These are phyloP conservation scores for Mycena olivaceomarginata DNA, from an alignment of 768 basidiomycete species.

Conservation along the genomic window DNA sequence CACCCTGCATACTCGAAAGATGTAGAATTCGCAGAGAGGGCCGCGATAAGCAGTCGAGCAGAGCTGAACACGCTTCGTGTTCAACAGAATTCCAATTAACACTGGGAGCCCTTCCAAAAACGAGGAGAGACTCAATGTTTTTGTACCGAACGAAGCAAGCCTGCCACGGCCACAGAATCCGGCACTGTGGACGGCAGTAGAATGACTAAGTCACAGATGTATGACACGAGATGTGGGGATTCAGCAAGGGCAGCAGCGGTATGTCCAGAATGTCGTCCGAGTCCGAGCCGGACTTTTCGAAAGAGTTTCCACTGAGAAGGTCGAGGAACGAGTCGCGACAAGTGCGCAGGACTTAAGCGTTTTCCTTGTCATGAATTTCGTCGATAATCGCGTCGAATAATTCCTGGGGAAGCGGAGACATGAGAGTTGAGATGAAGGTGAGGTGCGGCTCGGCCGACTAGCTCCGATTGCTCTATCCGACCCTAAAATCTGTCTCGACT, in stretches of 20 bases:
- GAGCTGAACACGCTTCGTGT: background rate
- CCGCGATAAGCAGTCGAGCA: constrained; percentile 10
- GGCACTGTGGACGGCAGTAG: background rate
- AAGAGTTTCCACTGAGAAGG: constrained; percentile 24
- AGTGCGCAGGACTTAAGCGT: constrained; percentile 16
- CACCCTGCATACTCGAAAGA: background rate
- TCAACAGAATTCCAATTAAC: background rate
- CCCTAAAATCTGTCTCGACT: too few relatives aligned
- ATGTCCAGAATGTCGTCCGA: background rate
- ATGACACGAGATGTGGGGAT: constrained; percentile 24
- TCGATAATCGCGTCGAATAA: constrained; percentile 33
- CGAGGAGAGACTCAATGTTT: constrained; percentile 11
- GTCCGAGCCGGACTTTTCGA: background rate
- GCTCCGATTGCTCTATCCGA: too few relatives aligned
- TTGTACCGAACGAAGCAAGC: background rate
- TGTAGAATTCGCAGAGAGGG: background rate
- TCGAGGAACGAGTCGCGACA: constrained; percentile 11
- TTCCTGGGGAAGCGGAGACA: constrained; percentile 15
- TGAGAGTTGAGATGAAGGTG: background rate
- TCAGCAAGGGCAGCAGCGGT: background rate
- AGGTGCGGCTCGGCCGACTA: too few relatives aligned
- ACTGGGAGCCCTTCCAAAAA: background rate
- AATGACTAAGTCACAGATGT: constrained; percentile 22
- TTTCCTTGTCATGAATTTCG: background rate
- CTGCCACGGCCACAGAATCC: background rate